phyloP scores from a whole-genome alignment of 2,329 filamentous ascomycete species.

The Paecilomyces niveus region DNA sequence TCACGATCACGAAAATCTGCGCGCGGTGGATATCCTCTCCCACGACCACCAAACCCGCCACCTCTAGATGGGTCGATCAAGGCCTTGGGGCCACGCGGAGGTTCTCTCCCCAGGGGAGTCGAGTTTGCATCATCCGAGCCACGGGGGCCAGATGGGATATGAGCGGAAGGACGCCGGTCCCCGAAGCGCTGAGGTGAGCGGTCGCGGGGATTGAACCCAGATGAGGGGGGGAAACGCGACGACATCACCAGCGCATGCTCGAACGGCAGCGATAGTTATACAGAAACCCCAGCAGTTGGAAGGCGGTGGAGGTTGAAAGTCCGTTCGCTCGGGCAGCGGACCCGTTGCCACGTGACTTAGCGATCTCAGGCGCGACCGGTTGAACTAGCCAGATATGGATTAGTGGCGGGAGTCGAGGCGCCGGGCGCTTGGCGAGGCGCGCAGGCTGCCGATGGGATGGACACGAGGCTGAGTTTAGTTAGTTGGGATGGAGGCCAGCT shows the following conservation, averaged over 20 bases:
- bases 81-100: conserved; percentile 75
- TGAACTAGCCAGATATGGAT: neutral
- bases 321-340: neutral
- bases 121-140: conserved; percentile 54
- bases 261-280: neutral
- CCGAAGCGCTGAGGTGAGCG: conserved; percentile 64
- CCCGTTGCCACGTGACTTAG: neutral
- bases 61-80: conserved; percentile 63
- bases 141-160: conserved; percentile 43
- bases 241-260: conserved; percentile 42
- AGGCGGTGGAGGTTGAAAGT: neutral
- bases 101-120: conserved; percentile 56
- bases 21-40: conserved; percentile 52
- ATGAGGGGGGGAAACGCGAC: conserved; percentile 56
- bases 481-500: too few species aligned
- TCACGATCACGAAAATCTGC: conserved; percentile 54
- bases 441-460: too few species aligned
- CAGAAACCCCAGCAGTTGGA: neutral
- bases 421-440: neutral
- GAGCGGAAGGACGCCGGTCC: conserved; percentile 64
- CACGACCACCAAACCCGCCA: conserved; percentile 39
- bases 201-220: conserved; percentile 59
- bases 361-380: neutral
- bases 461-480: too few species aligned
- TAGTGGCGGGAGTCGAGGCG: neutral